Evolutionary conservation across 2,329 filamentous ascomycete genomes (phyloP).

Genomic region (Fusarium beomiforme): DNA sequence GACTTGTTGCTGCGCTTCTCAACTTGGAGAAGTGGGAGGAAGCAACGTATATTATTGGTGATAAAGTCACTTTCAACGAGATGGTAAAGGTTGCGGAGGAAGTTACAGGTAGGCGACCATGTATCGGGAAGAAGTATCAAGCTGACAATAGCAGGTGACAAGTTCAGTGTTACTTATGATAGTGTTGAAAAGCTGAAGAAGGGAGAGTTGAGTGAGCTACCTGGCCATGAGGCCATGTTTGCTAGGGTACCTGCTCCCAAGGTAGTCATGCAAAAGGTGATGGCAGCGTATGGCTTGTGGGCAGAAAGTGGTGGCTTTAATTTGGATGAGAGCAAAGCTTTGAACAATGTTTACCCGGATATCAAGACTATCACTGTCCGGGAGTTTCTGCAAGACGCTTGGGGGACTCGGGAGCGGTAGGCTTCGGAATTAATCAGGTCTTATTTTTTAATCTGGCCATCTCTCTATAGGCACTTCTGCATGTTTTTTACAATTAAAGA

Average conservation of each 20-base stretch:
- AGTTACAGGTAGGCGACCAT: not conserved
- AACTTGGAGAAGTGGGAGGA: not conserved
- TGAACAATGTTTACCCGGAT: not conserved
- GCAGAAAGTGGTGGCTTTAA: not conserved
- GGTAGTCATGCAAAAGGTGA: not conserved
- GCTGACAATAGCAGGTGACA: not conserved
- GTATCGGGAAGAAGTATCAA: rapidly evolving
- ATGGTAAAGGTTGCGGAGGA: not conserved
- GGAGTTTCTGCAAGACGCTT: not conserved
- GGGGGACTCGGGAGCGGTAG: not conserved
- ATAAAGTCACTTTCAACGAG: conserved; percentile 5
- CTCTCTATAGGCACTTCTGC: not conserved
- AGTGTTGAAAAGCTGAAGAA: not conserved
- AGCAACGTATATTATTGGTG: conserved; percentile 6
- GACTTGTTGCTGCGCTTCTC: not conserved
- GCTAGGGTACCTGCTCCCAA: not conserved
- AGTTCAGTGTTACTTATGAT: conserved; percentile 3
- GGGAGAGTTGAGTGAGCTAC: conserved; percentile 5
- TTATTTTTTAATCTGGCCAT: not conserved
- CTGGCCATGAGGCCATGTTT: not conserved
- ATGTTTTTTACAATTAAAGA: not conserved
- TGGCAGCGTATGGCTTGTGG: not conserved
- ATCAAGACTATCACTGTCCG: not conserved
- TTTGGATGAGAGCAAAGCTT: not conserved
- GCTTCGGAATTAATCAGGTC: too few species aligned